Evolutionary conservation across 108 stramenopile genomes (phyloP).

Genomic region (Nannochloropsis oceanica): DNA sequence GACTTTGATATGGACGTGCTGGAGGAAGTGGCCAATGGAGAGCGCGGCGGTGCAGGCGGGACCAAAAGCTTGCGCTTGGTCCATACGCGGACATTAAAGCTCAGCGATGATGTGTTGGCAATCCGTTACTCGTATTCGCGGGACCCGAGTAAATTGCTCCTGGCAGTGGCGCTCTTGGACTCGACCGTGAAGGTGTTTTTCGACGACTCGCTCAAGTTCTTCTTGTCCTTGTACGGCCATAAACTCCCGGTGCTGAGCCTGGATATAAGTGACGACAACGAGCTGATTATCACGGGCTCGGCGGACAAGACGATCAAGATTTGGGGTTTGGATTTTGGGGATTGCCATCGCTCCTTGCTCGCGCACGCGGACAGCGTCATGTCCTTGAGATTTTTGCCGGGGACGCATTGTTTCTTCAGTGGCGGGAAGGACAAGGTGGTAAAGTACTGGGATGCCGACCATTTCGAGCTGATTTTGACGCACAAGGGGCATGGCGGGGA

Average conservation of each 20-base stretch:
- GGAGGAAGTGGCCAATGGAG: constrained; percentile 1
- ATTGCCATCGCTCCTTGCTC: constrained; percentile 85
- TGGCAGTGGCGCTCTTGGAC: constrained; percentile 64
- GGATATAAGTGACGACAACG: constrained; percentile 80
- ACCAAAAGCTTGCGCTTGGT: constrained; percentile 35
- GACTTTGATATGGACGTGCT: constrained; percentile 44
- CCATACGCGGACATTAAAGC: constrained; percentile 74
- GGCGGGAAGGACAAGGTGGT: constrained; percentile 80
- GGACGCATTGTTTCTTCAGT: constrained; percentile 90
- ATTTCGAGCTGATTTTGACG: constrained; percentile 79
- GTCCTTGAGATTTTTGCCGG: constrained; percentile 58
- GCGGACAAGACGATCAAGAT: constrained; percentile 96
- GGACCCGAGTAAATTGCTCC: constrained; percentile 44
- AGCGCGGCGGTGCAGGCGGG: neutral
- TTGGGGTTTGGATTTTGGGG: constrained; percentile 98
- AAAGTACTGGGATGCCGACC: constrained; percentile 92
- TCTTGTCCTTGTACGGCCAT: constrained; percentile 89
- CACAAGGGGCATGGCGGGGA: constrained; percentile 70
- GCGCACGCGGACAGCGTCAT: constrained; percentile 96
- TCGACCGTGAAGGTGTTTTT: constrained; percentile 92
- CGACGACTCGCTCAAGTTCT: constrained; percentile 95
- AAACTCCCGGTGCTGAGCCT: constrained; percentile 85
- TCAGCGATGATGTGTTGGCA: constrained; percentile 85
- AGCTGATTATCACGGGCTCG: constrained; percentile 77
- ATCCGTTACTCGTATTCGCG: constrained; percentile 65